Evolutionary conservation across 148 eudicot species (phyloP), one percentile per base, ranked within the genome.

Genomic region (Rhododendron molle): DNA sequence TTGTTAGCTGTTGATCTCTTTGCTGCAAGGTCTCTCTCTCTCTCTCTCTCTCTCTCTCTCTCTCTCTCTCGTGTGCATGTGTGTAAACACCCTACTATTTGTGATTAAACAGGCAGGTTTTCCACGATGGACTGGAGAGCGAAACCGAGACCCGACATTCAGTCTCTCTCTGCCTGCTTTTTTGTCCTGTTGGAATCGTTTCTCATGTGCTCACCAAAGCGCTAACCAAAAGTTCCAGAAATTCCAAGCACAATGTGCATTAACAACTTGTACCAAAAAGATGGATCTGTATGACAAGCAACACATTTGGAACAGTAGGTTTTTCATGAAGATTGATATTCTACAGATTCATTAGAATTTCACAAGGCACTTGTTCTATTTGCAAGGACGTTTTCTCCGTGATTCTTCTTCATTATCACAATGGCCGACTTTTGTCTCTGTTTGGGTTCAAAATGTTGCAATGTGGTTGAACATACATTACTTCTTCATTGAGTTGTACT

Each of bases 71-170:
- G 7, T 40, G 0, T 14, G 9, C 20, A 40, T 40, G 16, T 54
- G 54, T 8, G 11, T 18, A 13, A 2, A 13, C 46, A 65, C 21
- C 43, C 62, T 46, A 0, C 12, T 56, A 44, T 89, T 52, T 85
- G 34, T 44, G 72, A 82, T 77, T 67, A 50, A 83, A 21, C 97
- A 96, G 99, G 93, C 96, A 93, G 83, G 91, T 96, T 26, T 95
- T 91, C 83, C 88, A 88, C 0, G 99, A 96, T 67, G 99, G 99
- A 71, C 87, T 96, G 90, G 91, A 90, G 92, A 90, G 93, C 58
- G 83, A 90, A 52, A 85, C 93, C 3, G 99, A 96, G 88, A 96
- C 96, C 21, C 91, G 99, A 38, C 99, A 95, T 90, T 96, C 99
- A 36, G 96, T 96, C 47, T 94, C 97, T 16, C 87, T 96, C 20